Conservation (phyloP, 495 filamentous ascomycete genomes). For the Daldinia decipiens region DNA sequence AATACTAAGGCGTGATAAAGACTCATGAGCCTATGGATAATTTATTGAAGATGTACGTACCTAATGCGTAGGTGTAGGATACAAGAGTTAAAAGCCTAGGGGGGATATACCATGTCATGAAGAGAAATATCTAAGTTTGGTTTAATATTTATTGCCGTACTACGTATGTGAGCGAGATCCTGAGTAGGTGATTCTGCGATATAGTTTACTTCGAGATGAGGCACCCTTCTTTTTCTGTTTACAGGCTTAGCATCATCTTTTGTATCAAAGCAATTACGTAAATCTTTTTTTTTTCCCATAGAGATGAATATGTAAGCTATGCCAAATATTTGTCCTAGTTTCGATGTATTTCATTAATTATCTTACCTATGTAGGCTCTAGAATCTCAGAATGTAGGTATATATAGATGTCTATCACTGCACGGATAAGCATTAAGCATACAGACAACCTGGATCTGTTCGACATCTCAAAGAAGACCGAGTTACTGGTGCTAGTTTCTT, state of each 20-base stretch:
- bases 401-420: not conserved
- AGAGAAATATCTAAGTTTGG: not conserved
- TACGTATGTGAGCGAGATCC: not conserved
- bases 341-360: too few relatives aligned
- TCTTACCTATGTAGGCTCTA: not conserved
- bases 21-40: not conserved
- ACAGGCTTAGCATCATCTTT: not conserved
- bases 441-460: too few relatives aligned
- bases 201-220: not conserved
- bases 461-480: not conserved
- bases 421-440: too few relatives aligned
- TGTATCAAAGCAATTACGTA: not conserved
- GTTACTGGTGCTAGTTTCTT: not conserved
- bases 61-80: constrained; percentile 1
- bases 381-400: not conserved
- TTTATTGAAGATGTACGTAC: not conserved
- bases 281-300: too few relatives aligned
- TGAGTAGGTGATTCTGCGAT: too few relatives aligned
- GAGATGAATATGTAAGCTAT: too few relatives aligned
- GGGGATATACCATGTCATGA: not conserved
- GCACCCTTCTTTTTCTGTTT: not conserved
- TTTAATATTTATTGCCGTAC: not conserved
- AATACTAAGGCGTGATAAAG: constrained; percentile 17
- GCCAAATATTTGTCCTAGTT: too few relatives aligned
- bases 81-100: not conserved